Percentiles rank a stretch among this genome's conserved stretches.
Conservation (phyloP, 129 eudicot species). For the Dittrichia graveolens region DNA sequence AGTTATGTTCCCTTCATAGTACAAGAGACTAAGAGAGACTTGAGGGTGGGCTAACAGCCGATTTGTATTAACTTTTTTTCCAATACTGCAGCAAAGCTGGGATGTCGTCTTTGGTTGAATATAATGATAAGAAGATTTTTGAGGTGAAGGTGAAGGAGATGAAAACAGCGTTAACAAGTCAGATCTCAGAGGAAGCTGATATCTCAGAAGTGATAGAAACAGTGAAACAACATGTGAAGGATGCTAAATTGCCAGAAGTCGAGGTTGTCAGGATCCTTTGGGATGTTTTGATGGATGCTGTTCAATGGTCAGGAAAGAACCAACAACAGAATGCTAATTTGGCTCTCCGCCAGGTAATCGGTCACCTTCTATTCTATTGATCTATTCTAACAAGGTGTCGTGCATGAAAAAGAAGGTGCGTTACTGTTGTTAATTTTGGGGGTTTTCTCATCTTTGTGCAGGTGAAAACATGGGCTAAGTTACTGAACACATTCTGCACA, state of each 20-base stretch:
- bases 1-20: neutral
- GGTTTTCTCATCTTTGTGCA: neutral
- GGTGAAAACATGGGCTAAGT: slow-evolving; percentile 83
- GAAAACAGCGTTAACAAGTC: slow-evolving; percentile 83
- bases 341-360: slow-evolving; percentile 84
- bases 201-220: slow-evolving; percentile 90
- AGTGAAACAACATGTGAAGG: slow-evolving; percentile 90
- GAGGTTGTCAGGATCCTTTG: slow-evolving; percentile 88
- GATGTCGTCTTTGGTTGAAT: slow-evolving; percentile 75
- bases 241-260: slow-evolving; percentile 88
- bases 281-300: slow-evolving; percentile 99
- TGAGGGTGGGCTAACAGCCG: neutral
- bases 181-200: slow-evolving; percentile 87
- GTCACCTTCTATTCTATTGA: too few species aligned
- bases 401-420: neutral
- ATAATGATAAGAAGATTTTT: slow-evolving; percentile 82
- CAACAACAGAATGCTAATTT: slow-evolving; percentile 97
- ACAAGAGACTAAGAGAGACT: too few species aligned
- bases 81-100: slow-evolving; percentile 70
- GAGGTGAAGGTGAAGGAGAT: slow-evolving; percentile 98
- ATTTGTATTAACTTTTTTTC: neutral
- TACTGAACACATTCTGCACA: slow-evolving; percentile 74
- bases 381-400: neutral
- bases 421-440: neutral
- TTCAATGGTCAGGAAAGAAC: slow-evolving; percentile 98